Evolutionary conservation across 164 flowering plant genomes (phyloP), one percentile per base, ranked within the genome.

Genomic region (Euptelea pleiosperma): DNA sequence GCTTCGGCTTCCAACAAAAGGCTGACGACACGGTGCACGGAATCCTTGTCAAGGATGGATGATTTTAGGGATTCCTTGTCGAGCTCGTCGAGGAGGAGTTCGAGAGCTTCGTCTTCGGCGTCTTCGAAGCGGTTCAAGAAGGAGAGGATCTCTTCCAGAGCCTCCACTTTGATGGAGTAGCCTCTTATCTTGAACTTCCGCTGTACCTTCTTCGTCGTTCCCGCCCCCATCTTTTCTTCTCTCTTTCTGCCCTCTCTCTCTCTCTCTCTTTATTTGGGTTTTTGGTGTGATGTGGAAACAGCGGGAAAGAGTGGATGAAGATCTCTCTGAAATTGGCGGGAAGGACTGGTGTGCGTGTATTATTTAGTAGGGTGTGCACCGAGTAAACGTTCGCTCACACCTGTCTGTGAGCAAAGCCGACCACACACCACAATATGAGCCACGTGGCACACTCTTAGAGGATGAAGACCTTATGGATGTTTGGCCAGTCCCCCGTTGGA

Each of bases 51-150:
- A 28, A 94, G 45, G 18, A 84, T 80, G 3, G 97, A 74, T 1
- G 95, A 90, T 48, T 82, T 87, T 57, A 94, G 63, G 19, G 90
- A 66, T 50, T 83, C 78, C 39, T 72, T 70, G 8, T 80, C 78
- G 73, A 93, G 77, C 55, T 83, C 79, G 65, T 93, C 97, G 61
- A 93, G 86, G 42, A 90, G 89, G 55, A 90, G 76, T 58, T 90
- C 92, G 51, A 93, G 60, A 68, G 96, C 94, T 46, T 90, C 92
- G 56, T 84, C 88, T 55, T 82, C 82, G 25, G 75, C 82, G 37
- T 74, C 83, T 30, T 51, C 65, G 59, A 79, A 82, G 25, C 68
- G 83, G 60, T 47, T 18, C 46, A 80, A 56, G 77, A 86, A 93
- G 26, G 84, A 72, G 69, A 84, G 73, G 24, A 88, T 69, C 69